phyloP scores from a whole-genome alignment of 305 asterid genomes.

The Solanum hybrid region DNA sequence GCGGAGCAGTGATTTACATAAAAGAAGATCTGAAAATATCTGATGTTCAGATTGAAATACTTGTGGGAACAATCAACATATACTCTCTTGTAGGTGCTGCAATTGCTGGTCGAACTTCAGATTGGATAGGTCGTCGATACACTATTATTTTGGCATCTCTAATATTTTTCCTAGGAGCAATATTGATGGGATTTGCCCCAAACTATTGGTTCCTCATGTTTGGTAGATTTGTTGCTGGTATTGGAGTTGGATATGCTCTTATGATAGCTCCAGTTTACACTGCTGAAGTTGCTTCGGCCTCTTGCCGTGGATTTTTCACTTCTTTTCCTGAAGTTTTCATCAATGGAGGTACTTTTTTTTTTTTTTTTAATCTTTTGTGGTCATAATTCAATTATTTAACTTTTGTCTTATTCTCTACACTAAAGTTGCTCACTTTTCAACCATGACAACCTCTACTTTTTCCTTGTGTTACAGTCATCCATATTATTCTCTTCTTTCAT shows the following conservation, averaged over 20 bases:
- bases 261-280: constrained; percentile 14
- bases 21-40: constrained; percentile 26
- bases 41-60: constrained; percentile 28
- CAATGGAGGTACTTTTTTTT: constrained; percentile 24
- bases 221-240: constrained; percentile 46
- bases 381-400: background rate
- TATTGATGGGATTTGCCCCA: constrained; percentile 35
- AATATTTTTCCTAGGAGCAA: constrained; percentile 38
- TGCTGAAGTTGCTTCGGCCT: constrained; percentile 50
- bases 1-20: constrained; percentile 17
- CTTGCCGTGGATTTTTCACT: constrained; percentile 42
- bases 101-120: constrained; percentile 41
- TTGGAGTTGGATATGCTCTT: constrained; percentile 9
- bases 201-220: constrained; percentile 33
- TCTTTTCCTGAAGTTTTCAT: constrained; percentile 55
- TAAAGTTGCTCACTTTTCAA: background rate
- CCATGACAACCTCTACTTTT: background rate
- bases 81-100: constrained; percentile 42
- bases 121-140: constrained; percentile 48
- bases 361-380: background rate
- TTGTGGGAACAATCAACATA: constrained; percentile 32
- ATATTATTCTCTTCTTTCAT: too few relatives aligned
- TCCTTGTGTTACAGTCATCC: too few relatives aligned
- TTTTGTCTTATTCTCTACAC: background rate
- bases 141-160: constrained; percentile 31